These are phyloP conservation scores for Eucalyptus fibrosa DNA, from an alignment of 345 rosid genomes.

Conservation along the genomic window DNA sequence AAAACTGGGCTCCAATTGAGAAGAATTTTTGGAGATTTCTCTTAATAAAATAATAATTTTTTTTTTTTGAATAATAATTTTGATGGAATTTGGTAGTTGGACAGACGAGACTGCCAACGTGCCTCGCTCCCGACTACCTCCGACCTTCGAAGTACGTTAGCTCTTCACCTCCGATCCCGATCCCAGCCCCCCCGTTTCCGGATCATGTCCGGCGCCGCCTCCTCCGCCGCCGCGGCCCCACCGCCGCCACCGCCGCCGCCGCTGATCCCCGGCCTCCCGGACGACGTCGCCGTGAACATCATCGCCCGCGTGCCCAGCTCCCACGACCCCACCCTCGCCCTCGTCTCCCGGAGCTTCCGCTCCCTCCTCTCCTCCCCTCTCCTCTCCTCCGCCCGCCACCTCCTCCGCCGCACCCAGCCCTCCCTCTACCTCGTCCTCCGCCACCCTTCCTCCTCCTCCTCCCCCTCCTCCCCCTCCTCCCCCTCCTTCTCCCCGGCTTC, in stretches of 20 bases:
- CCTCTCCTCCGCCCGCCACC: conserved; percentile 47
- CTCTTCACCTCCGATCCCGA: not conserved
- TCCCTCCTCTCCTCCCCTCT: conserved; percentile 46
- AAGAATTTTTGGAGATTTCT: not conserved
- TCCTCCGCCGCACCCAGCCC: conserved; percentile 29
- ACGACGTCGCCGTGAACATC: conserved; percentile 57
- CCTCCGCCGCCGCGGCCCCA: not conserved
- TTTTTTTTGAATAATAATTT: not conserved
- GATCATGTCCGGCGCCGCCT: not conserved
- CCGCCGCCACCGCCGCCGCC: not conserved
- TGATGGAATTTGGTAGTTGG: not conserved
- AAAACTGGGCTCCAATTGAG: not conserved
- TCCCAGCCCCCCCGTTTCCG: not conserved
- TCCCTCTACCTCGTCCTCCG: conserved; percentile 61
- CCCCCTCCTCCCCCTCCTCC: conserved; percentile 14
- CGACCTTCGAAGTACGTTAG: not conserved
- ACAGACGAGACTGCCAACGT: not conserved
- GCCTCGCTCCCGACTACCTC: not conserved
- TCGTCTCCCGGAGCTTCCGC: conserved; percentile 54
- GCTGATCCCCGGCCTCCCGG: conserved; percentile 32
- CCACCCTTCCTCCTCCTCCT: too few relatives aligned
- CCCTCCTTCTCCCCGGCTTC: not conserved
- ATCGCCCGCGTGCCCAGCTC: conserved; percentile 57
- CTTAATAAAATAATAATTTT: not conserved
- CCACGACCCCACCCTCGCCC: conserved; percentile 45